Conservation (phyloP, 306 rosid species). For the Cucurbita ficifolia region DNA sequence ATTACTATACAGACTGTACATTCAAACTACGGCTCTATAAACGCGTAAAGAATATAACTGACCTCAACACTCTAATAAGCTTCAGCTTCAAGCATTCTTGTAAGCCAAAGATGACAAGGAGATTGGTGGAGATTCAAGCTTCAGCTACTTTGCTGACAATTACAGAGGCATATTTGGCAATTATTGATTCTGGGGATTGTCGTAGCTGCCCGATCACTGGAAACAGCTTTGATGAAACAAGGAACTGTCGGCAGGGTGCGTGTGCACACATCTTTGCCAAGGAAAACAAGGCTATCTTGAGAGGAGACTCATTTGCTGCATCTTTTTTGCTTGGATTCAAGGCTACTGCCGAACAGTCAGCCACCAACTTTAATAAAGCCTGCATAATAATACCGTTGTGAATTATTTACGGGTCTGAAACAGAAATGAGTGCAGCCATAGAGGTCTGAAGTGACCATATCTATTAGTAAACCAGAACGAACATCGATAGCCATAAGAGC, state of each 20-base stretch:
- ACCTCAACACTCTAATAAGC: not conserved
- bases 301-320: conserved; percentile 61
- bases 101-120: not conserved
- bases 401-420: not conserved
- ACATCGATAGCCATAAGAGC: no score
- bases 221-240: conserved; percentile 64
- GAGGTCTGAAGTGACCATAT: not conserved
- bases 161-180: conserved; percentile 52
- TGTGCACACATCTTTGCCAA: conserved; percentile 90
- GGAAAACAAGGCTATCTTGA: conserved; percentile 84
- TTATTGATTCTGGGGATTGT: conserved; percentile 66
- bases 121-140: conserved; percentile 20
- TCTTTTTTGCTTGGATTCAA: conserved; percentile 56
- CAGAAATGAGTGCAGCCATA: not conserved
- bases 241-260: conserved; percentile 59
- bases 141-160: conserved; percentile 53
- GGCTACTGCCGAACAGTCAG: conserved; percentile 51
- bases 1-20: not conserved
- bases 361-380: conserved; percentile 75
- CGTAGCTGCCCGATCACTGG: conserved; percentile 57
- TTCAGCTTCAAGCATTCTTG: not conserved
- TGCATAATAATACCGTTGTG: conserved; percentile 7
- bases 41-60: not conserved
- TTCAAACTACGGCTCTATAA: not conserved
- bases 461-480: not conserved